Conservation (phyloP, 306 rosid genomes). For the Quercus dentata region DNA sequence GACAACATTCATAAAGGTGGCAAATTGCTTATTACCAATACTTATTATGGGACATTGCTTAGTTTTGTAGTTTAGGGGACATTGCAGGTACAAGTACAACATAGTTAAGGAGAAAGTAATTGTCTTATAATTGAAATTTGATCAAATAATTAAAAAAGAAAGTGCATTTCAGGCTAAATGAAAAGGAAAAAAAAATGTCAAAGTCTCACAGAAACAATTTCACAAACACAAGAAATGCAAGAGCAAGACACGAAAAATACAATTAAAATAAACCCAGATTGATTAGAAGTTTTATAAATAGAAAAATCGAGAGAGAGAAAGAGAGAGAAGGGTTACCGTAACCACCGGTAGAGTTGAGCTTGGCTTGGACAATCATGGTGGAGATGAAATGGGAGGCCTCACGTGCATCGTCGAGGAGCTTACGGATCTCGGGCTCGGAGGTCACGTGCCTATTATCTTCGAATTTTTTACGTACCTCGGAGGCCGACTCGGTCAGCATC, state of each 20-base stretch:
- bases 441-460: constrained; percentile 59
- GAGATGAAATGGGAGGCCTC: constrained; percentile 83
- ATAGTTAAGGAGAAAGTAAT: too few relatives aligned
- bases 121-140: too few relatives aligned
- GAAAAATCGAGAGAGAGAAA: neutral
- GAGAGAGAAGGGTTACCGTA: constrained; percentile 35
- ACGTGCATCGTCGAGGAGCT: constrained; percentile 62
- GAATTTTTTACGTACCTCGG: constrained; percentile 72
- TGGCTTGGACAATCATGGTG: constrained; percentile 86
- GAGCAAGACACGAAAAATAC: neutral
- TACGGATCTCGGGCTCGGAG: constrained; percentile 69
- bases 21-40: too few relatives aligned
- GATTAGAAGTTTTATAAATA: neutral
- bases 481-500: constrained; percentile 68
- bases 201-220: neutral
- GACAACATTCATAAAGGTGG: too few relatives aligned
- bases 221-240: constrained; percentile 37
- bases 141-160: too few relatives aligned
- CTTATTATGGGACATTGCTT: too few relatives aligned
- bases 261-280: neutral
- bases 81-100: too few relatives aligned
- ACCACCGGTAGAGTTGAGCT: constrained; percentile 61
- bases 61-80: too few relatives aligned
- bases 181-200: neutral
- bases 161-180: neutral